Percentiles rank a stretch among this genome's conserved stretches.
phyloP scores from a whole-genome alignment of 768 basidiomycete species.

The Clitopilus hobsonii region DNA sequence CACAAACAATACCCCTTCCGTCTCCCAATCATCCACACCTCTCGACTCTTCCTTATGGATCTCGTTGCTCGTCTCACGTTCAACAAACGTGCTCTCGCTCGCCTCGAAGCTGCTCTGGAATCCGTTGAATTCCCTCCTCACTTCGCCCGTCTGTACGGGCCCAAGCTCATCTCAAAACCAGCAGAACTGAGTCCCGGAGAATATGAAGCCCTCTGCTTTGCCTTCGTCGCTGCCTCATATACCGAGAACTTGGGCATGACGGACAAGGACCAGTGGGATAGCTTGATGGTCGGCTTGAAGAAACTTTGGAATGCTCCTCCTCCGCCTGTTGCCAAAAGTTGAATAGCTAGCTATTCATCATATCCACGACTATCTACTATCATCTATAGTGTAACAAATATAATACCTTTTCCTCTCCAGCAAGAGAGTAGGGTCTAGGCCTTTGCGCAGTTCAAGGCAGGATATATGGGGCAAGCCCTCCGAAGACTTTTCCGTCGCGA shows the following conservation, averaged over 20 bases:
- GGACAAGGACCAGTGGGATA: not conserved
- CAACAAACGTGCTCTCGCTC: not conserved
- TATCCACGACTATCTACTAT: not conserved
- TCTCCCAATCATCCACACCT: not conserved
- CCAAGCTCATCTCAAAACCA: slow-evolving; percentile 2
- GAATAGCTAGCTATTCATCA: not conserved
- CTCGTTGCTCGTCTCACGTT: not conserved
- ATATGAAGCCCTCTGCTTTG: slow-evolving; percentile 1
- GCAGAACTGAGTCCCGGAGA: slow-evolving; percentile 3
- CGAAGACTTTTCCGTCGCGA: not conserved
- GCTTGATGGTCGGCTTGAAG: slow-evolving; percentile 1
- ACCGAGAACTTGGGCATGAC: not conserved
- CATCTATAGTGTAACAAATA: not conserved
- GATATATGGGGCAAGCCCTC: not conserved
- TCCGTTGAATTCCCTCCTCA: not conserved
- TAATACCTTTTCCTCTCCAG: not conserved
- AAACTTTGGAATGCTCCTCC: slow-evolving; percentile 5
- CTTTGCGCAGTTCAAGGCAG: too few species aligned
- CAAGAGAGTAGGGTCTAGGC: too few species aligned
- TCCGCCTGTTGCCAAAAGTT: not conserved
- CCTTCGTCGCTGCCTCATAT: not conserved
- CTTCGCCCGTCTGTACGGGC: slow-evolving; percentile 1
- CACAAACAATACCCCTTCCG: slow-evolving; percentile 2
- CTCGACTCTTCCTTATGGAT: slow-evolving; percentile 4
- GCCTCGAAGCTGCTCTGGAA: not conserved